These are phyloP conservation scores for Parietichytrium sp. DNA, from an alignment of 108 stramenopile species.

Conservation along the genomic window DNA sequence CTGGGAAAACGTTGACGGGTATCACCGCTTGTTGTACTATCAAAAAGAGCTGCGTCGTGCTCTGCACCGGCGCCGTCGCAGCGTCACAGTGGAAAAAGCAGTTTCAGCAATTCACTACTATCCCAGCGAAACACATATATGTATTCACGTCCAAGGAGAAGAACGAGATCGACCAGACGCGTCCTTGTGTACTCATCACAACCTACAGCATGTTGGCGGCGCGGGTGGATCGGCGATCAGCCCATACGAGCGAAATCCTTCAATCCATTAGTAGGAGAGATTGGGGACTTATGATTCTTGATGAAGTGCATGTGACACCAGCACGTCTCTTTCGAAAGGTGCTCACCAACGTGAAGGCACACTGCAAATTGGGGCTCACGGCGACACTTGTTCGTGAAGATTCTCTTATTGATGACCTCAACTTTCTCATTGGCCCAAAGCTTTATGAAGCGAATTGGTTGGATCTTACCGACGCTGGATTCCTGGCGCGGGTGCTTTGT, in stretches of 20 bases:
- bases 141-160: constrained; percentile 90
- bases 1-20: constrained; percentile 95
- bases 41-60: constrained; percentile 83
- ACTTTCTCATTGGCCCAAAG: constrained; percentile 97
- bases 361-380: constrained; percentile 94
- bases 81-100: constrained; percentile 96
- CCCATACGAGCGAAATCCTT: constrained; percentile 79
- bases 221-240: constrained; percentile 74
- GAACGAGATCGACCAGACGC: constrained; percentile 74
- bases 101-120: constrained; percentile 84
- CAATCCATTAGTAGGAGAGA: constrained; percentile 81
- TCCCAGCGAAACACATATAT: constrained; percentile 79
- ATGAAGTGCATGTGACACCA: constrained; percentile 94
- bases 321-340: constrained; percentile 91
- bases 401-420: constrained; percentile 90
- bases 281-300: constrained; percentile 97
- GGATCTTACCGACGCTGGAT: constrained; percentile 94
- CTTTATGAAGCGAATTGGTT: constrained; percentile 99
- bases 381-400: constrained; percentile 98
- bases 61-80: constrained; percentile 92
- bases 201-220: constrained; percentile 97
- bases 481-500: constrained; percentile 94
- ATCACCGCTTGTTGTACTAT: constrained; percentile 97
- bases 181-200: constrained; percentile 83
- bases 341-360: constrained; percentile 85